Conservation (phyloP, 1,284 basidiomycete species). For the Pulchroboletus neoregius region DNA sequence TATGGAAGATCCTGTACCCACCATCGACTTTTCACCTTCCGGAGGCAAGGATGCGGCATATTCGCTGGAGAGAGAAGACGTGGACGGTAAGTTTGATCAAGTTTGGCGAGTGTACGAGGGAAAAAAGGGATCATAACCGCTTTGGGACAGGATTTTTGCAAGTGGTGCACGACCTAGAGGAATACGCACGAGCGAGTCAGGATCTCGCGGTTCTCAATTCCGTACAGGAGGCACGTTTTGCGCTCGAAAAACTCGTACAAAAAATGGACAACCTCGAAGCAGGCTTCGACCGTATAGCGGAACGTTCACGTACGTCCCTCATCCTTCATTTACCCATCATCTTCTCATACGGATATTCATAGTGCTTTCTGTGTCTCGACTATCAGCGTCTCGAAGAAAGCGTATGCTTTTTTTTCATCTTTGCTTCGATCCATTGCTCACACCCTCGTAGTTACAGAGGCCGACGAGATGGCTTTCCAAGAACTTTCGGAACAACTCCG, state of each 20-base stretch:
- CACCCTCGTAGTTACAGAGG: slow-evolving; percentile 51
- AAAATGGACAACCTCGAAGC: slow-evolving; percentile 75
- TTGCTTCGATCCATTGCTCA: slow-evolving; percentile 6
- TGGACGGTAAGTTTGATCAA: slow-evolving; percentile 53
- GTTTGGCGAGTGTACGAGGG: not conserved
- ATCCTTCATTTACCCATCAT: slow-evolving; percentile 3
- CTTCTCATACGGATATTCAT: slow-evolving; percentile 3
- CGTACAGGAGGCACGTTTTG: slow-evolving; percentile 56
- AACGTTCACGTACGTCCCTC: slow-evolving; percentile 62
- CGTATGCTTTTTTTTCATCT: slow-evolving; percentile 43
- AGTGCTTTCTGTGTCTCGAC: slow-evolving; percentile 69
- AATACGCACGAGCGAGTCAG: slow-evolving; percentile 42
- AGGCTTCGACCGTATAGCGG: slow-evolving; percentile 77
- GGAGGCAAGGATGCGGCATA: slow-evolving; percentile 54
- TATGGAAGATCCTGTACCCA: slow-evolving; percentile 73
- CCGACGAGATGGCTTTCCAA: slow-evolving; percentile 65
- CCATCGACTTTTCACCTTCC: slow-evolving; percentile 71
- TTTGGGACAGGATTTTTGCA: slow-evolving; percentile 52
- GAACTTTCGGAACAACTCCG: slow-evolving; percentile 64
- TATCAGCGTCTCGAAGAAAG: slow-evolving; percentile 61
- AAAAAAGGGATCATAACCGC: not conserved
- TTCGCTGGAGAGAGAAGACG: slow-evolving; percentile 64
- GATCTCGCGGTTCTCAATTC: slow-evolving; percentile 49
- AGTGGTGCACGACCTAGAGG: slow-evolving; percentile 64
- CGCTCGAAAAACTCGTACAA: slow-evolving; percentile 62